Conservation (phyloP, 2,329 filamentous ascomycete species). For the Diaporthe capsici region DNA sequence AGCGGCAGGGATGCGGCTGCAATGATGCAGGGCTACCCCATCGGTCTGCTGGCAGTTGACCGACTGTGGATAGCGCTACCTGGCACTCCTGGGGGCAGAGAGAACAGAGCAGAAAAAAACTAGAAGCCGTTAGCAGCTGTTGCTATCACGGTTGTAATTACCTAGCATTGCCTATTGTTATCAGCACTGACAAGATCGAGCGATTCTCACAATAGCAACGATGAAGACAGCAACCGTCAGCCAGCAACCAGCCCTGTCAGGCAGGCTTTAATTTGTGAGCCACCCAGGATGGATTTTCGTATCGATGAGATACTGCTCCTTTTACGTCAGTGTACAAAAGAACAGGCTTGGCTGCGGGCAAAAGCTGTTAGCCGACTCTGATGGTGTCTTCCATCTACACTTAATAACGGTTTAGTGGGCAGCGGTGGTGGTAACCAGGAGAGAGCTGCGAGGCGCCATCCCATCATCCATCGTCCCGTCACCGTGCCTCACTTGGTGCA, state of each 20-base stretch:
- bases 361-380: background rate
- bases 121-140: slow-evolving; percentile 20
- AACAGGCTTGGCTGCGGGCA: background rate
- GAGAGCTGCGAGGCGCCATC: slow-evolving; percentile 5
- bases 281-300: background rate
- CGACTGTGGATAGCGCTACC: slow-evolving; percentile 19
- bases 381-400: background rate
- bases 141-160: slow-evolving; percentile 22
- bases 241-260: background rate
- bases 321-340: background rate
- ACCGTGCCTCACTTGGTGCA: slow-evolving; percentile 15
- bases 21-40: slow-evolving; percentile 31
- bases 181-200: background rate
- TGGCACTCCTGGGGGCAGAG: background rate
- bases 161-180: background rate
- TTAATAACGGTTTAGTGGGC: background rate
- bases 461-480: slow-evolving; percentile 10
- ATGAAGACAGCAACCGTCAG: background rate
- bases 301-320: background rate
- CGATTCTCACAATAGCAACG: slow-evolving; percentile 3
- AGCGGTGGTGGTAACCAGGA: background rate
- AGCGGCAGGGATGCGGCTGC: slow-evolving; percentile 20
- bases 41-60: slow-evolving; percentile 32
- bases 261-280: background rate
- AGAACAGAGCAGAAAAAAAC: slow-evolving; percentile 1